These are phyloP conservation scores for Hermanozyma aechmeae DNA, from an alignment of 805 yeast species.

Conservation along the genomic window DNA sequence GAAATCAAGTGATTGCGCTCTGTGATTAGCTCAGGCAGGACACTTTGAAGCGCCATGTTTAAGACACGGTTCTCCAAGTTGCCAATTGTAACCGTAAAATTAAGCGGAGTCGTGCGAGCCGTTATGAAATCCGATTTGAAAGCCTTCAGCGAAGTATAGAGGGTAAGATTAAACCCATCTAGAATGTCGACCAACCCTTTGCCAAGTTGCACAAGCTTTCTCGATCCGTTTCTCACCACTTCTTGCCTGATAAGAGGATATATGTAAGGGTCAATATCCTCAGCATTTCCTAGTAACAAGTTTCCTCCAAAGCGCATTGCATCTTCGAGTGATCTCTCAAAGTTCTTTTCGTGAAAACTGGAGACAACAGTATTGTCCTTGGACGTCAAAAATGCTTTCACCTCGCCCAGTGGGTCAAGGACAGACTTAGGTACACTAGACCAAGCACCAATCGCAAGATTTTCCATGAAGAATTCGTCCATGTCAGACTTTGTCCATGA, in stretches of 20 bases:
- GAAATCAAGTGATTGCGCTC: slow-evolving; percentile 45
- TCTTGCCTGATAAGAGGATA: slow-evolving; percentile 56
- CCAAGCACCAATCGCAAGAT: slow-evolving; percentile 43
- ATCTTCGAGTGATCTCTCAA: slow-evolving; percentile 62
- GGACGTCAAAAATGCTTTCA: slow-evolving; percentile 19
- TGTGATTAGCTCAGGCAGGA: slow-evolving; percentile 58
- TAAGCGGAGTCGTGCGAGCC: slow-evolving; percentile 53
- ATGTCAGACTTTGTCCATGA: slow-evolving; percentile 48
- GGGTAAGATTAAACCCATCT: slow-evolving; percentile 47
- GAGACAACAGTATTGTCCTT: slow-evolving; percentile 45
- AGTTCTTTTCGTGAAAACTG: slow-evolving; percentile 64
- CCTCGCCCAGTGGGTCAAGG: slow-evolving; percentile 52
- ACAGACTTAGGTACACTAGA: slow-evolving; percentile 44
- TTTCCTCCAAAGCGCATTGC: slow-evolving; percentile 77
- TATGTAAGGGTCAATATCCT: slow-evolving; percentile 67
- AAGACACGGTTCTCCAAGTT: slow-evolving; percentile 57
- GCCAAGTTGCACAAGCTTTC: slow-evolving; percentile 54
- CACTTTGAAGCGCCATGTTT: slow-evolving; percentile 42
- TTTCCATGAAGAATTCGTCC: slow-evolving; percentile 57
- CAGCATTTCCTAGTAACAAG: slow-evolving; percentile 70
- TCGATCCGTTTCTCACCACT: slow-evolving; percentile 56
- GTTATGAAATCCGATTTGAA: slow-evolving; percentile 55
- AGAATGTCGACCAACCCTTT: slow-evolving; percentile 58
- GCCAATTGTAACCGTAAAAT: slow-evolving; percentile 64
- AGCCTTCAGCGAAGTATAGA: too few relatives aligned